Conservation (phyloP, 2,329 filamentous ascomycete genomes). For the Zymoseptoria tritici region DNA sequence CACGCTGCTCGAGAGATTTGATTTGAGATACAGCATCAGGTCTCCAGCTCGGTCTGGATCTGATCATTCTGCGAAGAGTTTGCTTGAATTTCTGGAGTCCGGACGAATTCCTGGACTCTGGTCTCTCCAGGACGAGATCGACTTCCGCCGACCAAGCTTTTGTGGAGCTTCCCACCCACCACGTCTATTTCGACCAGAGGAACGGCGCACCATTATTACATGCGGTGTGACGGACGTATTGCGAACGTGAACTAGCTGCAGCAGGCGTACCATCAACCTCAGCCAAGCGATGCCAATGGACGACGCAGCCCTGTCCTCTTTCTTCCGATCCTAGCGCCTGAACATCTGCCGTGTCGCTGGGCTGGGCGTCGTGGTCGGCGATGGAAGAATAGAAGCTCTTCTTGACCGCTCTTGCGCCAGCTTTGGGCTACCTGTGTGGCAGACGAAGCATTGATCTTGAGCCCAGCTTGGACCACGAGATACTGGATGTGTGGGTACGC, state of each 20-base stretch:
- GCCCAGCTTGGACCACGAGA: neutral
- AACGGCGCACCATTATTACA: neutral
- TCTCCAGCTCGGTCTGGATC: neutral
- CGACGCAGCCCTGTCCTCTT: neutral
- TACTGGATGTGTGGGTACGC: neutral
- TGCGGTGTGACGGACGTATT: neutral
- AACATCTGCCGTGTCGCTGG: neutral
- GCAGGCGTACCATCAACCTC: neutral
- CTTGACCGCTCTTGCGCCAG: neutral
- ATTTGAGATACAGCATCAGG: neutral
- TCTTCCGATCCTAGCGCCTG: neutral
- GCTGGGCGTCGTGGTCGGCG: neutral
- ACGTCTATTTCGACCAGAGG: neutral
- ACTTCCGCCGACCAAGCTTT: neutral
- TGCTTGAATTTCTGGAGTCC: neutral
- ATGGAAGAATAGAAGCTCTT: neutral
- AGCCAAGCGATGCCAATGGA: neutral
- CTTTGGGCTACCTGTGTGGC: neutral
- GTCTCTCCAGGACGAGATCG: too few relatives aligned
- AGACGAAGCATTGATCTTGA: neutral
- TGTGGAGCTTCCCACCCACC: neutral
- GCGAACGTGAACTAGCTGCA: neutral
- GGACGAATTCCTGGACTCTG: too few relatives aligned
- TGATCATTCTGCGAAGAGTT: neutral
- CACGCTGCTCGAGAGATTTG: neutral